Evolutionary conservation across 345 rosid species (phyloP).

Genomic region (Reutealis trisperma): DNA sequence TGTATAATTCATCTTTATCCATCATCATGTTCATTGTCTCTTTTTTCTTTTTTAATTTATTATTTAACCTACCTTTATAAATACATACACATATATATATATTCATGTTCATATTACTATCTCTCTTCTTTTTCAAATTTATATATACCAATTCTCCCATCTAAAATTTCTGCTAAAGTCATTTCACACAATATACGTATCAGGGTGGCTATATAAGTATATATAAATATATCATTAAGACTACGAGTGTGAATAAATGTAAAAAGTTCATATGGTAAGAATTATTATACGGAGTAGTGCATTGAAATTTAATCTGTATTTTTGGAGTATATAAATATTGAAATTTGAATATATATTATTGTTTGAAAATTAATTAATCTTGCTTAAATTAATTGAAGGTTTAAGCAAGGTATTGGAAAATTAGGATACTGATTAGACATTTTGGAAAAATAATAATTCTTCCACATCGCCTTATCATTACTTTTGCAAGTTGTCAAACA

Average conservation of each 20-base stretch:
- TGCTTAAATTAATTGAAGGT: background rate
- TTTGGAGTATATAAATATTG: background rate
- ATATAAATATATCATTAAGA: background rate
- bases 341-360: background rate
- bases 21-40: no score
- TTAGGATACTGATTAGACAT: conserved; percentile 17
- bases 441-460: conserved; percentile 9
- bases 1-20: background rate
- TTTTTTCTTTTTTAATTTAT: no score
- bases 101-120: background rate
- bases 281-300: background rate
- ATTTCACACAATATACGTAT: background rate
- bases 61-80: background rate
- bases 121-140: background rate
- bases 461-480: conserved; percentile 27
- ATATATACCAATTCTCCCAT: no score
- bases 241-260: background rate
- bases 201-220: no score
- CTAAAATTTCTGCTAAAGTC: background rate
- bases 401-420: background rate
- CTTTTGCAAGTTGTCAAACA: conserved; percentile 27
- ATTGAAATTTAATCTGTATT: background rate
- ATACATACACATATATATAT: background rate
- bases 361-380: background rate
- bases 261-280: background rate